These are phyloP conservation scores for Micromonas commoda DNA, from an alignment of 139 green algal genomes.

Conservation along the genomic window DNA sequence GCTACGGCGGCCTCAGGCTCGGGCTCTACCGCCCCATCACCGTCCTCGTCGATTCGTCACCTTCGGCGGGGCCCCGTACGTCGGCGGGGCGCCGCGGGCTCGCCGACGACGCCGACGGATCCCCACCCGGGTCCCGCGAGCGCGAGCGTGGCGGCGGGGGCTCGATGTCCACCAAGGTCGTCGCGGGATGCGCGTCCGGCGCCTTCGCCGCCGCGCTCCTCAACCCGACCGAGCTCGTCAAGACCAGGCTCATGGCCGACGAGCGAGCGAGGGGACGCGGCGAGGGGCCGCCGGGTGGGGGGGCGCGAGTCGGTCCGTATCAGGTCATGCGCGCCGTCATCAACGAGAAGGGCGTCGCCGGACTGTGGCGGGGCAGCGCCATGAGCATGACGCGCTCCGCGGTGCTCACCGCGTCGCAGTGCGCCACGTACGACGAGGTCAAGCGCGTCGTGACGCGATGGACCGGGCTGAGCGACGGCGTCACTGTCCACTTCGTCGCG, in stretches of 20 bases:
- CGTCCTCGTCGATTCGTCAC: constrained; percentile 29
- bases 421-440: constrained; percentile 76
- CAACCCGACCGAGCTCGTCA: constrained; percentile 77
- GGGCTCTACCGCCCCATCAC: constrained; percentile 72
- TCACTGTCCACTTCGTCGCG: constrained; percentile 52
- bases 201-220: constrained; percentile 60
- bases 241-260: constrained; percentile 45
- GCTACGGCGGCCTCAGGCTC: constrained; percentile 64
- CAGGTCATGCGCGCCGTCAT: constrained; percentile 36
- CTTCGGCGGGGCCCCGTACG: not conserved
- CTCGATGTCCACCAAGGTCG: constrained; percentile 49
- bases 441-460: constrained; percentile 44
- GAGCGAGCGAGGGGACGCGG: not conserved
- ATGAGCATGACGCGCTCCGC: constrained; percentile 58
- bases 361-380: constrained; percentile 71
- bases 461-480: constrained; percentile 47
- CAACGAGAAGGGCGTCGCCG: constrained; percentile 50
- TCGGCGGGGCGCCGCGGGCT: not conserved
- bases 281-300: constrained; percentile 7
- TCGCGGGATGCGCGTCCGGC: constrained; percentile 57
- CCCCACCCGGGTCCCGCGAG: not conserved
- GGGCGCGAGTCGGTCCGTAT: constrained; percentile 40
- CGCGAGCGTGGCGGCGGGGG: not conserved
- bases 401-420: constrained; percentile 71
- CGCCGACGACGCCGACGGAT: not conserved